phyloP scores from a whole-genome alignment of 1,284 basidiomycete species.

The Pholiota adiposa region DNA sequence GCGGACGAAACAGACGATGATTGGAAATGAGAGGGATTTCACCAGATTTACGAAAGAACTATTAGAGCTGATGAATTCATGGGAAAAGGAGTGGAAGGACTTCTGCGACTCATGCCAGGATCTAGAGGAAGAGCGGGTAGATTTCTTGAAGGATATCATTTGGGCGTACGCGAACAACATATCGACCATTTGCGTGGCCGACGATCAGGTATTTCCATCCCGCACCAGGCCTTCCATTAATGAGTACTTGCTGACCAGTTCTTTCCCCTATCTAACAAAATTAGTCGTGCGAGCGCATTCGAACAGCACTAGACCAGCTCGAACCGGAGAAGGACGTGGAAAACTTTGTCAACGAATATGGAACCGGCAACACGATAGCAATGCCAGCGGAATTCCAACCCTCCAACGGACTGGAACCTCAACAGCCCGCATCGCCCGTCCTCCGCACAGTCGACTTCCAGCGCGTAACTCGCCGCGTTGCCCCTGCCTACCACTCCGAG shows the following conservation, averaged over 20 bases:
- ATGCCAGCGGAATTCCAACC: constrained; percentile 79
- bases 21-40: constrained; percentile 90
- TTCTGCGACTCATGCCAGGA: constrained; percentile 97
- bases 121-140: constrained; percentile 93
- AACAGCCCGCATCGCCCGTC: constrained; percentile 31
- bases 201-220: constrained; percentile 81
- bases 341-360: constrained; percentile 83
- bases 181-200: constrained; percentile 92
- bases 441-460: constrained; percentile 27
- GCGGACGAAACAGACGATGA: constrained; percentile 86
- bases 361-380: constrained; percentile 82
- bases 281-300: constrained; percentile 88
- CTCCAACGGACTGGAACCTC: constrained; percentile 59
- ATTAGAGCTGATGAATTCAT: constrained; percentile 78
- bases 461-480: constrained; percentile 28
- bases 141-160: constrained; percentile 92
- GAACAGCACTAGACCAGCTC: constrained; percentile 81
- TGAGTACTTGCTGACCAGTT: constrained; percentile 2
- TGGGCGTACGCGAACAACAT: constrained; percentile 97
- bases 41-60: constrained; percentile 83
- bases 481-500: constrained; percentile 24
- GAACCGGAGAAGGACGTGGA: constrained; percentile 83
- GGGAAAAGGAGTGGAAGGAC: constrained; percentile 94
- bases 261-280: background rate
- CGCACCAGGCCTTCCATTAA: background rate